Evolutionary conservation across 2,329 filamentous ascomycete species (phyloP).

Genomic region (Ophiostoma australiae): DNA sequence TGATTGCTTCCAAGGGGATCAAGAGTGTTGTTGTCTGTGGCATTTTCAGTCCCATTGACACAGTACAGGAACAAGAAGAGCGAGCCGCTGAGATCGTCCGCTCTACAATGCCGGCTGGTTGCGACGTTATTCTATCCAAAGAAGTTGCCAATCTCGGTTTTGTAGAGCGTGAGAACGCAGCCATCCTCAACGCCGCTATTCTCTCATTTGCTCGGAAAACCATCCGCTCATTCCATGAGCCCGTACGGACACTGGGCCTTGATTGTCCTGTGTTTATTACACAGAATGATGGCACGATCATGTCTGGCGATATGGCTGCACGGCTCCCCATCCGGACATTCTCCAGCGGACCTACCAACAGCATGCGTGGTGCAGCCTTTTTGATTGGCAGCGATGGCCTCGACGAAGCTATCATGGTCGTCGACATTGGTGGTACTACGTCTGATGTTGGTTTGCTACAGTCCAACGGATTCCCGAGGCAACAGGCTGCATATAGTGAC

Average conservation of each 20-base stretch:
- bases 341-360: slow-evolving; percentile 59
- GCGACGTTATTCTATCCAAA: slow-evolving; percentile 47
- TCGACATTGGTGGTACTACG: slow-evolving; percentile 64
- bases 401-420: slow-evolving; percentile 49
- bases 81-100: slow-evolving; percentile 42
- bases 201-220: slow-evolving; percentile 53
- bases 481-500: slow-evolving; percentile 58
- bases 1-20: slow-evolving; percentile 42
- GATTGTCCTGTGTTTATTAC: neutral
- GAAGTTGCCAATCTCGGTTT: slow-evolving; percentile 52
- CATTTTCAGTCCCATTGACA: slow-evolving; percentile 52
- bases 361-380: slow-evolving; percentile 59
- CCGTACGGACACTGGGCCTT: neutral
- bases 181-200: slow-evolving; percentile 60
- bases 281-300: slow-evolving; percentile 19
- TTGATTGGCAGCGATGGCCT: slow-evolving; percentile 39
- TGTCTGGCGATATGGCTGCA: slow-evolving; percentile 50
- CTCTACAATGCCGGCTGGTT: slow-evolving; percentile 36
- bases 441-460: slow-evolving; percentile 59
- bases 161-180: slow-evolving; percentile 60
- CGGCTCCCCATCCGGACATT: slow-evolving; percentile 57
- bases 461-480: slow-evolving; percentile 33
- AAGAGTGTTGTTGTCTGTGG: slow-evolving; percentile 46
- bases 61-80: slow-evolving; percentile 46
- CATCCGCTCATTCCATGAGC: slow-evolving; percentile 49